Percentiles rank a stretch among this genome's conserved stretches.
phyloP scores from a whole-genome alignment of 177 flowering plant species.

The Vitis hybrid region DNA sequence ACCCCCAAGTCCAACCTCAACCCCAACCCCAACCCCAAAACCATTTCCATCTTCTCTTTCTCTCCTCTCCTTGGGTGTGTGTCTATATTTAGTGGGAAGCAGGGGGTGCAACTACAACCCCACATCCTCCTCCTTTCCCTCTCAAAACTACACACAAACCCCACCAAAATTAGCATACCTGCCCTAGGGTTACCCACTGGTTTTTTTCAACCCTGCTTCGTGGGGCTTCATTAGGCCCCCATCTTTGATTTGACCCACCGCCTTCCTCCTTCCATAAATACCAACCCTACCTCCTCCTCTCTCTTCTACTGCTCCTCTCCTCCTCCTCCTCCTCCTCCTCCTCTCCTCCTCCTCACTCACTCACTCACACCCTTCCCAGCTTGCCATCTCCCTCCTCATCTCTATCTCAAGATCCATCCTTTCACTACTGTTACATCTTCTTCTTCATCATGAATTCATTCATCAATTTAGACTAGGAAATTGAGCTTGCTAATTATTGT shows the following conservation, averaged over 20 bases:
- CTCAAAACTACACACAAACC: conserved; percentile 9
- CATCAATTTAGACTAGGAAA: too few species aligned
- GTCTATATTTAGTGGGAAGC: conserved; percentile 34
- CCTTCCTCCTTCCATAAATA: conserved; percentile 2
- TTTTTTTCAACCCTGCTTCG: conserved; percentile 7
- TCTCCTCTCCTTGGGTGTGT: conserved; percentile 8
- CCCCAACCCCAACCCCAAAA: not conserved
- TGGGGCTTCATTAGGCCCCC: conserved; percentile 1
- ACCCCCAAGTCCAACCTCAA: not conserved
- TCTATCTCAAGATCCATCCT: not conserved
- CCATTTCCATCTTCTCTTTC: conserved; percentile 17
- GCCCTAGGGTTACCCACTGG: conserved; percentile 8
- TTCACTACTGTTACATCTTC: too few species aligned
- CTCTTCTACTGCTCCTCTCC: not conserved
- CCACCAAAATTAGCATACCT: not conserved
- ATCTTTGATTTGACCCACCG: not conserved
- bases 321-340: not conserved
- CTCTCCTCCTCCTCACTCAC: not conserved
- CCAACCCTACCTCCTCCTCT: not conserved
- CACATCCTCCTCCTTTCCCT: conserved; percentile 25
- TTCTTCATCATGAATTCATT: too few species aligned
- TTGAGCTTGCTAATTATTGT: too few species aligned
- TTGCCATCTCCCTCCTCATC: too few species aligned
- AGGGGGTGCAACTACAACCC: conserved; percentile 29
- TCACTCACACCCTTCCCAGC: not conserved